phyloP scores from a whole-genome alignment of 192 early-diverging fungal genomes.

The Coemansia sp. region DNA sequence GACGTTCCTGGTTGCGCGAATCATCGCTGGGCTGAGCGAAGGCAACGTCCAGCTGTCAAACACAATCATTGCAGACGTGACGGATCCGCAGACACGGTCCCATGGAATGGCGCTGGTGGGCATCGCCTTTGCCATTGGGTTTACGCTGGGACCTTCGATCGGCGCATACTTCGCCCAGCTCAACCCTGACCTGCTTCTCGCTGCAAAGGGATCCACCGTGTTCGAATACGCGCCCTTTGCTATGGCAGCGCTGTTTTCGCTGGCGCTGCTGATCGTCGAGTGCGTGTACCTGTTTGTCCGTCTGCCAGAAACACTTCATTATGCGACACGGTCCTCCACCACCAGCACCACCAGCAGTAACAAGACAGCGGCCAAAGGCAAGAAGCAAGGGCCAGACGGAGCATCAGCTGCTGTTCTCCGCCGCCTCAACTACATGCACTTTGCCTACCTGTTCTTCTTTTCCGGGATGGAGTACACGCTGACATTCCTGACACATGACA shows the following conservation, averaged over 20 bases:
- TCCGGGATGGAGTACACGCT: constrained; percentile 99
- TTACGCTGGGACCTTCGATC: constrained; percentile 91
- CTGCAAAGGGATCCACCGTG: neutral
- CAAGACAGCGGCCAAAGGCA: neutral
- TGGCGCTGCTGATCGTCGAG: constrained; percentile 80
- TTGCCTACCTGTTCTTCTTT: constrained; percentile 88
- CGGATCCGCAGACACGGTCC: constrained; percentile 72
- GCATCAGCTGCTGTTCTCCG: constrained; percentile 17
- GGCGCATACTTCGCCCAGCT: constrained; percentile 70
- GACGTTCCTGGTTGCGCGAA: constrained; percentile 78
- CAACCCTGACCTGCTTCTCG: neutral
- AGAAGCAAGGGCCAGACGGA: neutral
- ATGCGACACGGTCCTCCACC: constrained; percentile 4
- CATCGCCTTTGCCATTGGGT: constrained; percentile 94
- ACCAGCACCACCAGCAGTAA: neutral
- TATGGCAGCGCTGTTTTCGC: constrained; percentile 81
- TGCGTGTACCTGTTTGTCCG: constrained; percentile 69
- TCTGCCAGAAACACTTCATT: constrained; percentile 76
- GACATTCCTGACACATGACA: constrained; percentile 93
- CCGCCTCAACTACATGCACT: constrained; percentile 74
- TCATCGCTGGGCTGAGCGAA: constrained; percentile 93
- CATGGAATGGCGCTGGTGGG: constrained; percentile 89
- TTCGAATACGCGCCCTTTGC: constrained; percentile 70
- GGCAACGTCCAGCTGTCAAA: constrained; percentile 97
- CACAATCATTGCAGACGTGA: constrained; percentile 94